These are phyloP conservation scores for Dendrostoma leiphaemia DNA, from an alignment of 2,329 filamentous ascomycete species.

Conservation along the genomic window DNA sequence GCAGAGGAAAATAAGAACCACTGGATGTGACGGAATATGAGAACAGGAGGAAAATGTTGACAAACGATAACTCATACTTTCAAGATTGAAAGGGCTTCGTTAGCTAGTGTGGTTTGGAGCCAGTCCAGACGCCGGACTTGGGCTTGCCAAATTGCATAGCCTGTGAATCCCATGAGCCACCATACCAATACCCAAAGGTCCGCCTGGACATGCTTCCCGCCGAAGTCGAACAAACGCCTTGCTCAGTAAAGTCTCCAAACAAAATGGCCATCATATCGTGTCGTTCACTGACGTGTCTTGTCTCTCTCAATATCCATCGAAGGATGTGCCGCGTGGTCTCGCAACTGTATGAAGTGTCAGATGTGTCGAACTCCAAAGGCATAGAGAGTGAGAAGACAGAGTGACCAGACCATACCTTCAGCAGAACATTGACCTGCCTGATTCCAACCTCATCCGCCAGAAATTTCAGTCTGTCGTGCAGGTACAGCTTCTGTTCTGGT, in stretches of 20 bases:
- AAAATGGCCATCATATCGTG: background rate
- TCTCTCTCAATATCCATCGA: conserved; percentile 10
- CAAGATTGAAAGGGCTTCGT: too few relatives aligned
- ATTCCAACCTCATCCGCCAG: conserved; percentile 22
- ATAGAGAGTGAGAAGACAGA: background rate
- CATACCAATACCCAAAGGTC: too few relatives aligned
- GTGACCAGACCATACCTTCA: conserved; percentile 16
- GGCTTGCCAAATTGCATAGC: too few relatives aligned
- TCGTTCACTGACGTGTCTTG: background rate
- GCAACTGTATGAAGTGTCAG: background rate
- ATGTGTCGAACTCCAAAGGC: background rate
- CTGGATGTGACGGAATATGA: conserved; percentile 20
- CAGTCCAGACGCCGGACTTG: conserved; percentile 4
- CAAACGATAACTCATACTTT: background rate
- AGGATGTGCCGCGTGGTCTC: conserved; percentile 3
- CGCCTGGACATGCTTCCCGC: background rate
- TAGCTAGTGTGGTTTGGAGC: too few relatives aligned
- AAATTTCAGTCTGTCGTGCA: conserved; percentile 19
- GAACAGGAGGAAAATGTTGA: background rate
- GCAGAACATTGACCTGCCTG: conserved; percentile 22
- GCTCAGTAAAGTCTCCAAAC: too few relatives aligned
- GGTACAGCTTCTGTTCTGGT: conserved; percentile 20
- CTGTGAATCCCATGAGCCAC: too few relatives aligned
- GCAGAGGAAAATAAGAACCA: conserved; percentile 23
- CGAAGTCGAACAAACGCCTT: background rate